A percentile compares a stretch with the other conserved stretches of the same genome.
Evolutionary conservation across 2,329 filamentous ascomycete species (phyloP).

Genomic region (Pseudovirgaria hyperparasitica): DNA sequence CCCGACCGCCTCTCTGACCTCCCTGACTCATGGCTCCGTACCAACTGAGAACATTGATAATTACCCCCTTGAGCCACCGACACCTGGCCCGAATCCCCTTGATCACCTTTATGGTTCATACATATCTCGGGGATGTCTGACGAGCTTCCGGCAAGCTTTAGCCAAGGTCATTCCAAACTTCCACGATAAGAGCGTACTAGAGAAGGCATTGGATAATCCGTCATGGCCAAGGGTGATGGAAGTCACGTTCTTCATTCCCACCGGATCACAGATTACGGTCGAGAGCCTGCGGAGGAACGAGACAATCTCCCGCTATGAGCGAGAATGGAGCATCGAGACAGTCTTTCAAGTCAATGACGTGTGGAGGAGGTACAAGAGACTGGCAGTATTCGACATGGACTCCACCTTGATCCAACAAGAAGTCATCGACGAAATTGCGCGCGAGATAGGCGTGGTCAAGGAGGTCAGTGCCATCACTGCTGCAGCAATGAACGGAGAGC

Average conservation of each 20-base stretch:
- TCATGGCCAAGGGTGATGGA: conserved; percentile 53
- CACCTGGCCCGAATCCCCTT: conserved; percentile 39
- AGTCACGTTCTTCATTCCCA: conserved; percentile 47
- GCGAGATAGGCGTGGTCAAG: conserved; percentile 67
- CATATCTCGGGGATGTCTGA: conserved; percentile 41
- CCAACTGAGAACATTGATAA: conserved; percentile 39
- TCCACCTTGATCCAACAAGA: conserved; percentile 94
- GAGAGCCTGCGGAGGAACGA: conserved; percentile 67
- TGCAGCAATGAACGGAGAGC: conserved; percentile 88
- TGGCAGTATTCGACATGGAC: conserved; percentile 98
- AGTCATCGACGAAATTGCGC: conserved; percentile 90
- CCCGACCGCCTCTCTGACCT: conserved; percentile 18
- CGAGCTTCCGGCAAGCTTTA: conserved; percentile 41
- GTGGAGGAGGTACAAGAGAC: conserved; percentile 65
- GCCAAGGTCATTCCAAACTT: conserved; percentile 36
- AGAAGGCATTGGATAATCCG: conserved; percentile 44
- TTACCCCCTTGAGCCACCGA: conserved; percentile 41
- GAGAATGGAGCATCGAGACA: conserved; percentile 80
- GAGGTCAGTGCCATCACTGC: conserved; percentile 81
- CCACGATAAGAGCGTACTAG: conserved; percentile 33
- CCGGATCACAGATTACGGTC: conserved; percentile 38
- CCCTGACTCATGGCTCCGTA: conserved; percentile 32
- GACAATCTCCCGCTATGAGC: conserved; percentile 67
- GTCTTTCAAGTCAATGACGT: conserved; percentile 62
- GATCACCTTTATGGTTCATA: conserved; percentile 43